Base-by-base conservation (phyloP, 2,329 filamentous ascomycete genomes). In the Arachnomyces sp. region DNA sequence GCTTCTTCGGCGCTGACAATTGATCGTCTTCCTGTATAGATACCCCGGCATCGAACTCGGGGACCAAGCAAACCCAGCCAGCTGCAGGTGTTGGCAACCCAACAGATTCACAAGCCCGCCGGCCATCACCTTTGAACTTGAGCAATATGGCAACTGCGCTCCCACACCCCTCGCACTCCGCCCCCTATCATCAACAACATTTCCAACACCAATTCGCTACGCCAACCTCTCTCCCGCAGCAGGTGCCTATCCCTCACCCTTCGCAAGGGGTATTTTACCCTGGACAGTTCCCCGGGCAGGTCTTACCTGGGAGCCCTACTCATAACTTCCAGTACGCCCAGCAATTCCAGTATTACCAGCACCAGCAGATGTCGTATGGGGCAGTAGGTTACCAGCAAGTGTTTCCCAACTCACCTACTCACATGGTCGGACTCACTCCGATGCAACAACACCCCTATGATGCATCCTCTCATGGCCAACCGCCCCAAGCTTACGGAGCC, bases 131-230 rank as follows among this genome's bases (percentile, higher is more conserved):
- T 12, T 42, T 58, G 32, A 53, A 50, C 28, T 60, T 61, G 58
- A 43, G 44, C 17, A 50, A 53, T 34, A 57, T 60, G 52, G 42
- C 41, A 28, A 56, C 59, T 33, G 39, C 52, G 15, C 42, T 61
- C 6, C 58, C 59, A 8, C 54, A 52, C 30, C 54, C 48, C 18
- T 43, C 49, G 12, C 51, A 51, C n/a, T 39, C 51, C 14, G 46
- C 51, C 8, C 41, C 47, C 12, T 59, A 50, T 30, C 53, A 53
- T 25, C 55, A 57, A 25, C 48, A 49, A 36, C 43, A 48, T 29
- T 48, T 55, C 30, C 47, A 54, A 11, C 56, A 55, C 30, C 53
- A 54, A 31, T 60, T 55, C 17, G 33, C 20, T 54, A 12, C 37
- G 49, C 8, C 32, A 48, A 2, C 33, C 43, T 18, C 52, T 55